Evolutionary conservation across 345 rosid genomes (phyloP), one percentile per base, ranked within the genome.

Genomic region (Populus simonii): DNA sequence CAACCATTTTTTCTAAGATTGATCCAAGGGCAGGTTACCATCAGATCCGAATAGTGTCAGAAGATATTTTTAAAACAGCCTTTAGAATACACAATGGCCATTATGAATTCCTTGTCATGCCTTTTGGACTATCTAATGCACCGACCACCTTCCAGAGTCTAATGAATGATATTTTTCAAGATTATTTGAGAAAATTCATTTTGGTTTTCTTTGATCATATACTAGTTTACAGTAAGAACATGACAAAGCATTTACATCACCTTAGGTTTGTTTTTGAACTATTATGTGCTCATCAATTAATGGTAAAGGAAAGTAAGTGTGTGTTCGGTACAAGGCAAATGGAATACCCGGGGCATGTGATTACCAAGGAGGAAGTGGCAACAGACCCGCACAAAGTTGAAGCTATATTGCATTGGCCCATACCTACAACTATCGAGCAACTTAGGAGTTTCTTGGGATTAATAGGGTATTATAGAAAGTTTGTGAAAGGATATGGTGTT

Each of bases 321-420:
- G 2, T 1, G 0, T 71, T 71, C 6, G 29, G 4, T 0, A 9
- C 6, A 25, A 0, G 0, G 0, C 0, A 45, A 4, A 47, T 71
- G 0, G 74, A 27, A 2, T 71, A 49, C n/a, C n/a, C 29, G 1
- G 49, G 74, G 5, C 23, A 49, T 3, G 6, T 71, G 12, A 29
- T 49, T 3, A 10, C 25, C 2, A 0, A 0, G 2, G 17, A 47
- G 49, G 62, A 25, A 1, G 61, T 49, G 1, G 11, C 38, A 1
- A n/a, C 23, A 6, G 6, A 71, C 6, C 39, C n/a, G 0, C 0
- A 7, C 2, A 70, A 62, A 10, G n/a, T 62, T 1, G 3, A 2
- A 1, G 0, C 5, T 0, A 25, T 62, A 5, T 1, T 6, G 5
- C 25, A 62, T 1, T 62, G 17, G 67, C 67, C 3, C 1, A 5